Conservation (phyloP, 225 moss, liverwort and hornwort genomes). For the Takakia lepidozioides region DNA sequence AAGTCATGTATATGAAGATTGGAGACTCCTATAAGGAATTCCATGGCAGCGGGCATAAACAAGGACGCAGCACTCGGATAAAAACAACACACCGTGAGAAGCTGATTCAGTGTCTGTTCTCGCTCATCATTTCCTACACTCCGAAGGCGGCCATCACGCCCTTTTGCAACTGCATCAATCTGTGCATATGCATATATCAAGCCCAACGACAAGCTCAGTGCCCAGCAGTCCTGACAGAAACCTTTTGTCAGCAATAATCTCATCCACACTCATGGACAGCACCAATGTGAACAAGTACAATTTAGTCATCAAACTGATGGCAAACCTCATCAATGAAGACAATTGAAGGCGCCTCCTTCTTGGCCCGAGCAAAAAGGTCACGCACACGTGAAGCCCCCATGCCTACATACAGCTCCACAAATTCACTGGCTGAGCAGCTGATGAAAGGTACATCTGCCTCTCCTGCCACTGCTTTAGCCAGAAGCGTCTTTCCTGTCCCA, state of each 20-base stretch:
- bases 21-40: too few species aligned
- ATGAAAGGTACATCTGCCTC: conserved; percentile 99
- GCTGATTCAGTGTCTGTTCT: conserved; percentile 93
- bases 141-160: conserved; percentile 89
- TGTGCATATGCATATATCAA: conserved; percentile 12
- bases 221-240: not conserved
- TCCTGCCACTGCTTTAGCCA: conserved; percentile 97
- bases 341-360: conserved; percentile 96
- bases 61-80: too few species aligned
- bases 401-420: conserved; percentile 94
- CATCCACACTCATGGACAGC: not conserved
- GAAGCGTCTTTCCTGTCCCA: conserved; percentile 91
- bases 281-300: not conserved
- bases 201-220: conserved; percentile 1
- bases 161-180: conserved; percentile 98
- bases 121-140: conserved; percentile 98
- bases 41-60: too few species aligned
- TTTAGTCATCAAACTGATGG: not conserved
- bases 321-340: conserved; percentile 95
- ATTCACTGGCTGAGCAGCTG: conserved; percentile 96
- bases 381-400: conserved; percentile 98
- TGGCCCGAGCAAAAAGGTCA: conserved; percentile 84
- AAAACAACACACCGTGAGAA: conserved; percentile 58
- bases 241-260: not conserved
- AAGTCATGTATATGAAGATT: too few species aligned